These are phyloP conservation scores for Cyclotella sp. DNA, from an alignment of 108 stramenopile species.

Conservation along the genomic window DNA sequence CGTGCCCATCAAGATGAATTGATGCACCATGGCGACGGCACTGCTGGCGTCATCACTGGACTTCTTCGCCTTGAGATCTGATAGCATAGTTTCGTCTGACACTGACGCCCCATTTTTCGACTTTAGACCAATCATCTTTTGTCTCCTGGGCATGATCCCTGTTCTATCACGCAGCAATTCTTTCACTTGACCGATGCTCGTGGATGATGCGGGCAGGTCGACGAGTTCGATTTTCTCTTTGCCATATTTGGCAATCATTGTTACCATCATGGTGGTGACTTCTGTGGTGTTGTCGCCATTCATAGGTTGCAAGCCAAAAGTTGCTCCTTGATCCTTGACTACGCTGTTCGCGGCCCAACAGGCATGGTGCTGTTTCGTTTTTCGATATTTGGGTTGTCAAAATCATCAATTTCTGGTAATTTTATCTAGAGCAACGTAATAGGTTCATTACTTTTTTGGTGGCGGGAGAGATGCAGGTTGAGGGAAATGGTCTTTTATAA, in stretches of 20 bases:
- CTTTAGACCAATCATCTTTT: conserved; percentile 91
- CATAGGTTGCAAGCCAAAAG: background rate
- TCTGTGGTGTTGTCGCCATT: background rate
- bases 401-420: too few species aligned
- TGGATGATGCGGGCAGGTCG: conserved; percentile 52
- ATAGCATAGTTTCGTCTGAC: conserved; percentile 70
- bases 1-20: conserved; percentile 97
- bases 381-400: too few species aligned
- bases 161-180: conserved; percentile 64
- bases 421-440: too few species aligned
- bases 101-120: conserved; percentile 39
- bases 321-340: too few species aligned
- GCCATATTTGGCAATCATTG: conserved; percentile 83
- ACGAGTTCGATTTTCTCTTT: conserved; percentile 71
- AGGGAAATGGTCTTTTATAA: too few species aligned
- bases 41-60: conserved; percentile 35
- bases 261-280: conserved; percentile 5
- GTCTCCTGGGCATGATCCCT: conserved; percentile 84
- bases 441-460: too few species aligned
- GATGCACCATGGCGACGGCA: conserved; percentile 29
- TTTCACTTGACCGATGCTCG: conserved; percentile 72
- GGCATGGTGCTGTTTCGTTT: too few species aligned
- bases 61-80: conserved; percentile 69
- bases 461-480: too few species aligned
- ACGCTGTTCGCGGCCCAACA: too few species aligned